A percentile compares a stretch with the other conserved stretches of the same genome.
Conservation (phyloP, 2,329 filamentous ascomycete genomes). For the Aspergillus luchuensis region DNA sequence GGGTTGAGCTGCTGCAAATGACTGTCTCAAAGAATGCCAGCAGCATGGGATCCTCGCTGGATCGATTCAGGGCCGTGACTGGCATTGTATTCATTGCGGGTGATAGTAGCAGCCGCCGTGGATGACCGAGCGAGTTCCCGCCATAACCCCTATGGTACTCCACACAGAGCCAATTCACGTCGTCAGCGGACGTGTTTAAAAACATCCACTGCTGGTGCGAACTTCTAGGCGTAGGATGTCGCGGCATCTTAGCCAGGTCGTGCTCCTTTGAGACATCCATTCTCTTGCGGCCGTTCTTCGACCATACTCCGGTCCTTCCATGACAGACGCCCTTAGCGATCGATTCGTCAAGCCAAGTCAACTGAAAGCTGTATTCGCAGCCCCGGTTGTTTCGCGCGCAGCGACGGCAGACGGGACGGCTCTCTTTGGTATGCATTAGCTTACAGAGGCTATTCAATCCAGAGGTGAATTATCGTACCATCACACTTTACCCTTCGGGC, state of each 20-base stretch:
- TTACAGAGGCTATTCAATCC: background rate
- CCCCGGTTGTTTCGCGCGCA: conserved; percentile 13
- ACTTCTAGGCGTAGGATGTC: background rate
- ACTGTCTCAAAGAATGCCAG: conserved; percentile 30
- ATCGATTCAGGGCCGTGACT: background rate
- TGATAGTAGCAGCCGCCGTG: background rate
- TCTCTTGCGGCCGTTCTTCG: background rate
- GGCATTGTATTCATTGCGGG: background rate
- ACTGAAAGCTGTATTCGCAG: conserved; percentile 25
- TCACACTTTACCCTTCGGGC: conserved; percentile 28
- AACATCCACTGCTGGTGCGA: background rate
- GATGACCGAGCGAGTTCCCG: background rate
- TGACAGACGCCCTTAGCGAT: conserved; percentile 30
- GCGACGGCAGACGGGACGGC: conserved; percentile 23
- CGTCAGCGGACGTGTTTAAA: background rate
- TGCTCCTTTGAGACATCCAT: background rate
- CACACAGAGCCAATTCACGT: background rate
- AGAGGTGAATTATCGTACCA: conserved; percentile 13
- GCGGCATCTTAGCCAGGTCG: background rate
- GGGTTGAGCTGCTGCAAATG: conserved; percentile 31
- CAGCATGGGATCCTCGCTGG: conserved; percentile 19
- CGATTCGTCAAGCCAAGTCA: conserved; percentile 31
- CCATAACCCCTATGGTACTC: background rate
- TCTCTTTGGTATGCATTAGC: conserved; percentile 14
- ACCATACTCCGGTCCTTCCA: conserved; percentile 16